A percentile compares a stretch with the other conserved stretches of the same genome.
These are phyloP conservation scores for Lentinula sp. DNA, from an alignment of 768 basidiomycete genomes.

Conservation along the genomic window DNA sequence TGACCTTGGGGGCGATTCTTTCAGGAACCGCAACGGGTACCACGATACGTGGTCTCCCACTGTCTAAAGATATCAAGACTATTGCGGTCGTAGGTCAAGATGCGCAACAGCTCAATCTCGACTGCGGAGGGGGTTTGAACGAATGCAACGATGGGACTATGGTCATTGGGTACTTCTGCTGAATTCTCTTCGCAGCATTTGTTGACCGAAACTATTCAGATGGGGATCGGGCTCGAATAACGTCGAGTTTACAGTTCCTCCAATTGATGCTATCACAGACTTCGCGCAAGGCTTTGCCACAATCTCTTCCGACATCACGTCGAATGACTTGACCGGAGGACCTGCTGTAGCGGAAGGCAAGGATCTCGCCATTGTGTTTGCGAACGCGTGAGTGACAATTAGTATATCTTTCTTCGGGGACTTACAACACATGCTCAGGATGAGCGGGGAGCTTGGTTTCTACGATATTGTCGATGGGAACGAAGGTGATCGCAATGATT, in stretches of 20 bases:
- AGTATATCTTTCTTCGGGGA: background rate
- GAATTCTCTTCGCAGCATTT: slow-evolving; percentile 17
- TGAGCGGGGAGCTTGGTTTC: slow-evolving; percentile 46
- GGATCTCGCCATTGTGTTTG: slow-evolving; percentile 57
- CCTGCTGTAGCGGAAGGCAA: slow-evolving; percentile 35
- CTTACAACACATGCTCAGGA: slow-evolving; percentile 19
- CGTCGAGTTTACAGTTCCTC: slow-evolving; percentile 38
- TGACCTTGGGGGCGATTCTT: background rate
- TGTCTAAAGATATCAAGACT: slow-evolving; percentile 42
- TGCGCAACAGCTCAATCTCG: slow-evolving; percentile 43
- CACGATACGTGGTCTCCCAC: slow-evolving; percentile 35
- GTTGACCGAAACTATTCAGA: slow-evolving; percentile 15
- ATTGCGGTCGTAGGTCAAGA: slow-evolving; percentile 58
- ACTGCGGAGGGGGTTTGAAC: slow-evolving; percentile 43
- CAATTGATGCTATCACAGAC: slow-evolving; percentile 38
- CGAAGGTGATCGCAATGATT: slow-evolving; percentile 52
- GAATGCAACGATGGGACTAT: slow-evolving; percentile 55
- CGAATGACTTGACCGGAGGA: slow-evolving; percentile 35
- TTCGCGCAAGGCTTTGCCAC: slow-evolving; percentile 32
- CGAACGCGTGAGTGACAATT: slow-evolving; percentile 38
- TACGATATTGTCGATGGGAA: slow-evolving; percentile 62
- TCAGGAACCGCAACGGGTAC: slow-evolving; percentile 18
- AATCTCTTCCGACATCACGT: slow-evolving; percentile 33
- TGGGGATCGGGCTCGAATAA: slow-evolving; percentile 50
- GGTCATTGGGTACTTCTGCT: slow-evolving; percentile 47